Base-by-base conservation (phyloP, 2,329 filamentous ascomycete genomes). In the Ophiostoma australiae region DNA sequence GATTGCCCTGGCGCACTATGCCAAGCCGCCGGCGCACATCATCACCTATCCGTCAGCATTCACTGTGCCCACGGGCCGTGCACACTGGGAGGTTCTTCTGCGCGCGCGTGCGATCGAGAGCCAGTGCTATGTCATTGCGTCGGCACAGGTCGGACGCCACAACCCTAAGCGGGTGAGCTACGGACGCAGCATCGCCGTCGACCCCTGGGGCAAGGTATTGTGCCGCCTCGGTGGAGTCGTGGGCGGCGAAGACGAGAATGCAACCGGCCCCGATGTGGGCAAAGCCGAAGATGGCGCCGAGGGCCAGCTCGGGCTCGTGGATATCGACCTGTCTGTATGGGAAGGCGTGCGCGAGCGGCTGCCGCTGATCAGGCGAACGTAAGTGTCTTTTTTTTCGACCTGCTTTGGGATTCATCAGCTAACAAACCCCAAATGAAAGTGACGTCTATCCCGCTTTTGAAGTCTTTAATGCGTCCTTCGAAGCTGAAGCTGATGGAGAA, bases 41-140 rank as follows among this genome's bases (percentile, higher is more conserved):
- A 82, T 97, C 68, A 88, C 92, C 0, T 97, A 94, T 77, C 94
- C 94, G 0, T 94, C 91, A 6, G 94, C 94, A 4, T 98, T 97
- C 77, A 97, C 94, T 0, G 85, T 96, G 0, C 88, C 90, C 0
- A 97, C 94, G 0, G 94, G 94, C 0, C 84, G 84, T 71, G 91
- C 91, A 1, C 94, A 97, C 80, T 98, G 94, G 94, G 89, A 93
- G 76, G 83, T 87, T 1, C 81, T 98, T 6, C 82, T 97, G 17
- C 84, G 91, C 37, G 89, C 92, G 3, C 84, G 94, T 67, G 94
- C 94, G 11, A 92, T 97, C 72, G 94, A 97, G 83, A 93, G 90
- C 23, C 91, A 97, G 80, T 88, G 89, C 70, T 98, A 92, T 82
- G 89, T 97, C 1, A 82, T 97, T 73, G 94, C 94, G 11, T 90